phyloP scores from a whole-genome alignment of 257 asterid genomes.

The Nemophila menziesii region DNA sequence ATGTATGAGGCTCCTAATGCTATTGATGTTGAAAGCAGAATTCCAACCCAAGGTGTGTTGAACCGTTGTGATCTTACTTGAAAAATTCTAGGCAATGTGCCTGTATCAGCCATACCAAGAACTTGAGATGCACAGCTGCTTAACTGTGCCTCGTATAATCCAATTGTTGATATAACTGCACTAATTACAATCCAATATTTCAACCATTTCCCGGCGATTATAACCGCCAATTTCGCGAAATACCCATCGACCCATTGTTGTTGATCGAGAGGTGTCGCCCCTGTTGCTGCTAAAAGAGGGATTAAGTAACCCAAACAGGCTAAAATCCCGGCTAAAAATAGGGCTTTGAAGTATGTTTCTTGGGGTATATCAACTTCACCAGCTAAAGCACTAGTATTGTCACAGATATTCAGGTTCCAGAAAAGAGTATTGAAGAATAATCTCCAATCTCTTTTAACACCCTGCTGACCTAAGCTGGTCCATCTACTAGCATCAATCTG shows the following conservation, averaged over 20 bases:
- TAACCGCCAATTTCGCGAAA: conserved; percentile 48
- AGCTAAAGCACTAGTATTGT: conserved; percentile 59
- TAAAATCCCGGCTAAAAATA: conserved; percentile 37
- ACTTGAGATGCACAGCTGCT: conserved; percentile 53
- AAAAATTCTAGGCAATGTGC: conserved; percentile 28
- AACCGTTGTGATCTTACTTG: conserved; percentile 46
- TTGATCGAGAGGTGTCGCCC: conserved; percentile 50
- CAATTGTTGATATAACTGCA: conserved; percentile 47
- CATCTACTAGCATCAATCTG: conserved; percentile 25
- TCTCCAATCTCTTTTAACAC: conserved; percentile 50
- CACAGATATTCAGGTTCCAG: conserved; percentile 78
- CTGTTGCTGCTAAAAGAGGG: conserved; percentile 61
- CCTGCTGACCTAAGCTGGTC: conserved; percentile 41
- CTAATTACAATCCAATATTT: conserved; percentile 65
- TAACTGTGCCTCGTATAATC: conserved; percentile 63
- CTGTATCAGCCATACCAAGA: conserved; percentile 53
- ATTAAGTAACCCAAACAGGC: conserved; percentile 56
- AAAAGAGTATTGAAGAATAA: conserved; percentile 57
- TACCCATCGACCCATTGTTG: conserved; percentile 50
- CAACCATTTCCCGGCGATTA: conserved; percentile 54
- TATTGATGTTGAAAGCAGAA: conserved; percentile 32
- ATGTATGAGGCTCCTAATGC: conserved; percentile 47
- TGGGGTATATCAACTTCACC: conserved; percentile 64
- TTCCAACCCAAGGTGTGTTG: conserved; percentile 68
- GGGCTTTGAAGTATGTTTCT: conserved; percentile 44